Evolutionary conservation across 177 flowering plant species (phyloP).

Genomic region (Vitis hybrid): DNA sequence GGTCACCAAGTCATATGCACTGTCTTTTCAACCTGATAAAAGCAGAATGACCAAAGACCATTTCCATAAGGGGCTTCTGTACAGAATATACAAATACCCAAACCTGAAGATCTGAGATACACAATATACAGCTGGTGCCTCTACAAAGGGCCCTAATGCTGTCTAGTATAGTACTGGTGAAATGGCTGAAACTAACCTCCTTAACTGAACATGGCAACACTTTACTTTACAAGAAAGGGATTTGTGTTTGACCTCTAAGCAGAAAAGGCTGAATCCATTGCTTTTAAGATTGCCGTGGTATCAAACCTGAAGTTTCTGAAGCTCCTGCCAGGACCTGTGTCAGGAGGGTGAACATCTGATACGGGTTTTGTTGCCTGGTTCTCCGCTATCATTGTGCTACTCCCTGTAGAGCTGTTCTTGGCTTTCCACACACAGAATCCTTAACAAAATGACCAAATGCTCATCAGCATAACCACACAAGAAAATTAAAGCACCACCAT

Average conservation of each 20-base stretch:
- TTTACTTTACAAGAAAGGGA: slow-evolving; percentile 20
- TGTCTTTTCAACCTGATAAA: no score
- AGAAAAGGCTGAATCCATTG: slow-evolving; percentile 63
- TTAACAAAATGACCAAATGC: slow-evolving; percentile 19
- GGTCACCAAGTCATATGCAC: no score
- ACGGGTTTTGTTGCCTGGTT: slow-evolving; percentile 38
- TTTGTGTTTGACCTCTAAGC: slow-evolving; percentile 11
- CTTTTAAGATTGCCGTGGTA: slow-evolving; percentile 46
- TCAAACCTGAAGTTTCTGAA: slow-evolving; percentile 76
- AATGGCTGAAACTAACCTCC: slow-evolving; percentile 9
- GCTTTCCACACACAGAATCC: slow-evolving; percentile 78
- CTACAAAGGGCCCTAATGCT: slow-evolving; percentile 3
- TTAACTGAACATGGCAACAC: slow-evolving; percentile 6
- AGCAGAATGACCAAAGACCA: no score
- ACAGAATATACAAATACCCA: slow-evolving; percentile 28
- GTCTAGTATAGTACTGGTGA: slow-evolving; percentile 10
- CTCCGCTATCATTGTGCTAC: slow-evolving; percentile 36
- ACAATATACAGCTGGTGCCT: slow-evolving; percentile 5
- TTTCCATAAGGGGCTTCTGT: slow-evolving; percentile 15
- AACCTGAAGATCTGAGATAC: slow-evolving; percentile 5
- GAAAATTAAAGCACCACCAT: not conserved
- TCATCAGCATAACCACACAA: not conserved
- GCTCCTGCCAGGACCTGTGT: slow-evolving; percentile 59
- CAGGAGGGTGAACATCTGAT: slow-evolving; percentile 32
- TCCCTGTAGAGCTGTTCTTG: slow-evolving; percentile 53